Percentiles rank a stretch among this genome's conserved stretches.
Evolutionary conservation across 78 protist species (phyloP).

Genomic region (Goniomonas avonlea): DNA sequence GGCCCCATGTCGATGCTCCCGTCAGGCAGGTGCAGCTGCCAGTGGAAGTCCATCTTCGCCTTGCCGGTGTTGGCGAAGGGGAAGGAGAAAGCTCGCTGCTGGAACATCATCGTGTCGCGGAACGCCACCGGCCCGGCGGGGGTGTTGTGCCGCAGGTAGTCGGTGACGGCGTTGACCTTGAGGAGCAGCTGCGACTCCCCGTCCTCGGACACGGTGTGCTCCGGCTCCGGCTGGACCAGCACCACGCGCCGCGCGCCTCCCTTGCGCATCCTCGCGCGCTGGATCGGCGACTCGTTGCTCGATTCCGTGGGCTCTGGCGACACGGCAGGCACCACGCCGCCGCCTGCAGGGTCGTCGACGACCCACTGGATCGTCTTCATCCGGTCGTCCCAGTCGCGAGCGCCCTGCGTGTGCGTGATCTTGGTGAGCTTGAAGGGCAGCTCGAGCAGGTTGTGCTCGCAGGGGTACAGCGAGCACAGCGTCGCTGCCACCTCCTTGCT

Average conservation of each 20-base stretch:
- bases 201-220: not conserved
- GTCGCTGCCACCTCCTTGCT: constrained; percentile 9
- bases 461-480: not conserved
- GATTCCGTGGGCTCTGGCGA: not conserved
- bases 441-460: not conserved
- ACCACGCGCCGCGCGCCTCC: not conserved
- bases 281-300: not conserved
- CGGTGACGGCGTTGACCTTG: not conserved
- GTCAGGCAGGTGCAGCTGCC: not conserved
- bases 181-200: not conserved
- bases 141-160: not conserved
- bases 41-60: not conserved
- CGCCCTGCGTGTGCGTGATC: not conserved
- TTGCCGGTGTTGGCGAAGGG: constrained; percentile 41
- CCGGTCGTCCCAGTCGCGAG: constrained; percentile 35
- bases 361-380: not conserved
- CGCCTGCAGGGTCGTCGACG: not conserved
- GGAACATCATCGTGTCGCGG: constrained; percentile 54
- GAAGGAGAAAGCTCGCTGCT: constrained; percentile 29
- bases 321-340: not conserved
- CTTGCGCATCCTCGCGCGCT: not conserved
- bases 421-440: not conserved
- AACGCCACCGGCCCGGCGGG: constrained; percentile 5
- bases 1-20: not conserved
- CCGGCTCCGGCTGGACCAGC: not conserved